A percentile compares a stretch with the other conserved stretches of the same genome.
Conservation (phyloP, 257 asterid species). For the Jacaranda mimosifolia region DNA sequence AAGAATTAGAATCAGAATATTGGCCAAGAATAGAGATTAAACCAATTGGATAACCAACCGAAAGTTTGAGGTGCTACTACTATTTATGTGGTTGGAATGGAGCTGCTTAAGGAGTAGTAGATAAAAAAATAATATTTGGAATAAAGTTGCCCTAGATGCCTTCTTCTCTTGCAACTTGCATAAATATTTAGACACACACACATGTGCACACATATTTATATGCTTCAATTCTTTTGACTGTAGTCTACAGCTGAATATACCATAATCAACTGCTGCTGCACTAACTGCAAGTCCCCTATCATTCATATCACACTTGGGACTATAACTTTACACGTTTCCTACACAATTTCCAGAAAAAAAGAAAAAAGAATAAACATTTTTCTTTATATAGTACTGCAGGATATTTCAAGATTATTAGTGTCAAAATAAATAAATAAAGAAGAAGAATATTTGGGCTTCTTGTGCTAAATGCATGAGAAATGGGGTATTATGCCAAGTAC, state of each 20-base stretch:
- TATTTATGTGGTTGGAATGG: conserved; percentile 37
- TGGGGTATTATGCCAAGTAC: too few species aligned
- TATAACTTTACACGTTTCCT: too few species aligned
- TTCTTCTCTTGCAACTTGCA: conserved; percentile 34
- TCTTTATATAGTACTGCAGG: too few species aligned
- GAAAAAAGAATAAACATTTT: too few species aligned
- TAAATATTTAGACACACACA: neutral
- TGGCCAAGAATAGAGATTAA: conserved; percentile 37
- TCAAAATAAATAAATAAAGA: too few species aligned
- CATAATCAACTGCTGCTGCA: neutral
- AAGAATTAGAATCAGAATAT: conserved; percentile 36
- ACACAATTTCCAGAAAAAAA: too few species aligned
- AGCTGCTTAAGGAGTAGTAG: neutral
- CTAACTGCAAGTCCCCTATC: too few species aligned
- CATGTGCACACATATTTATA: too few species aligned
- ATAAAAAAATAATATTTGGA: conserved; percentile 18
- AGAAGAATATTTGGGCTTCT: too few species aligned
- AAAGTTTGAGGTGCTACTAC: conserved; percentile 37
- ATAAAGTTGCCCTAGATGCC: conserved; percentile 24
- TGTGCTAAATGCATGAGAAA: too few species aligned
- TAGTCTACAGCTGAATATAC: conserved; percentile 30
- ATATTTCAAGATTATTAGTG: too few species aligned
- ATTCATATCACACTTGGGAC: too few species aligned
- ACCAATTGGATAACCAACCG: conserved; percentile 37
- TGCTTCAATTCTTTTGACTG: conserved; percentile 19